Base-by-base conservation (phyloP, 2,329 filamentous ascomycete genomes). In the Xylaria arbuscula region DNA sequence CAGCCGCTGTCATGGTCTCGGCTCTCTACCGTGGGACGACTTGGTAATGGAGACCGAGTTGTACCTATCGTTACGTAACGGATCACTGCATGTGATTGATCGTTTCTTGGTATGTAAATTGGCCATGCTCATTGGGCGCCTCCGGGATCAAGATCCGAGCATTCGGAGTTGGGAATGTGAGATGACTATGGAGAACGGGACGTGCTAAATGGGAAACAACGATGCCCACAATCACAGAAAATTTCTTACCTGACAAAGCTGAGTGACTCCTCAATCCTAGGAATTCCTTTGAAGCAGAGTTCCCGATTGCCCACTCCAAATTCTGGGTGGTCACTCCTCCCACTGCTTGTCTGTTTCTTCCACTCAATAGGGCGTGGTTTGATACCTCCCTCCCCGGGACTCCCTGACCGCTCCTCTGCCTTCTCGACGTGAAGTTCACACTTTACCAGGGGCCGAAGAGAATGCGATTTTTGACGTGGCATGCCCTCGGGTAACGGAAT, bases 391-490 rank as follows among this genome's bases (percentile, higher is more conserved):
- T 79, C 74, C 63, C 74, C 71, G 57, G 76, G 67, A 57, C 75
- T 71, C 40, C 74, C 73, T 68, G 76, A 51, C 68, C 78, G 68
- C 72, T 80, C 72, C 80, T 84, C 68, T 79, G 78, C 77, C 68
- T 85, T 92, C 76, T 96, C 93, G 17, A 94, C 88, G 78, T 97
- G 93, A 64, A 98, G 81, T 77, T 96, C 92, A 70, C 90, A 91
- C 77, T 91, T 93, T 74, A 97, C 87, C 67, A 92, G 88, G 1
- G 93, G 93, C 47, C 89, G 88, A 70, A 96, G 88, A 50, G 83
- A 82, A 66, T 83, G 86, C 24, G 83, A 81, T 22, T 84, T 83
- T 36, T 83, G 81, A 70, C 86, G 85, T 36, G 83, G 83, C 1
- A 82, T 78, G 13, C 76, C 78, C 66, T 78, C 75, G 63, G 90